Evolutionary conservation across 805 yeast species (phyloP), one percentile per base, ranked within the genome.

Genomic region (Wickerhamiella sorbophila): DNA sequence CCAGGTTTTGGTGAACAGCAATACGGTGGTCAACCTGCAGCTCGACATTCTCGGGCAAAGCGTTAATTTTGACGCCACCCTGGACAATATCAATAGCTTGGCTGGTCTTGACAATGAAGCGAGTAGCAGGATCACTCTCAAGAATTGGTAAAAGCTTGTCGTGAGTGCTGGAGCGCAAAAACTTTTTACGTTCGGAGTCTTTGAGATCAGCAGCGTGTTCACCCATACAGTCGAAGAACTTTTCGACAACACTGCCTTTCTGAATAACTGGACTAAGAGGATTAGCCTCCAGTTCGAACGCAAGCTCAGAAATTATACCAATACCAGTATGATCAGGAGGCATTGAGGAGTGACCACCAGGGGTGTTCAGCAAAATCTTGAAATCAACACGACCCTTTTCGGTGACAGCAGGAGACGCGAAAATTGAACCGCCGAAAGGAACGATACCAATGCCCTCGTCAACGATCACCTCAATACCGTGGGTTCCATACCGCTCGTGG

Each of bases 271-370:
- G 64, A n/a, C 59, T 56, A 50, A 65, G 77, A 4, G 75, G 77
- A 44, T 73, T 68, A 14, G 58, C 56, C 57, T 85, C 94, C 36
- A 84, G 63, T 16, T 56, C 51, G 16, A 65, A 58, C 10, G 76
- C 67, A 44, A 83, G 65, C 43, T 77, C 75, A 2, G 83, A 67
- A 40, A 77, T 64, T 27, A 82, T 70, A 14, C 91, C 94, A 60
- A 84, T 80, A 2, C 81, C 70, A 9, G 93, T 82, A 54, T 83
- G 91, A 43, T 73, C 79, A 4, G 88, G 88, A 10, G 93, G 93
- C 29, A 71, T 58, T 6, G 87, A 78, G 1, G 88, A 75, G 56
- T 82, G 93, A 4, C 93, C 93, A 35, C 93, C 93, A 15, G 75
- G 73, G 26, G 83, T 76, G 31, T 61, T 61, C 39, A 81, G 60